Base-by-base conservation (phyloP, 2,329 filamentous ascomycete genomes). In the Orbilia ellipsospora region DNA sequence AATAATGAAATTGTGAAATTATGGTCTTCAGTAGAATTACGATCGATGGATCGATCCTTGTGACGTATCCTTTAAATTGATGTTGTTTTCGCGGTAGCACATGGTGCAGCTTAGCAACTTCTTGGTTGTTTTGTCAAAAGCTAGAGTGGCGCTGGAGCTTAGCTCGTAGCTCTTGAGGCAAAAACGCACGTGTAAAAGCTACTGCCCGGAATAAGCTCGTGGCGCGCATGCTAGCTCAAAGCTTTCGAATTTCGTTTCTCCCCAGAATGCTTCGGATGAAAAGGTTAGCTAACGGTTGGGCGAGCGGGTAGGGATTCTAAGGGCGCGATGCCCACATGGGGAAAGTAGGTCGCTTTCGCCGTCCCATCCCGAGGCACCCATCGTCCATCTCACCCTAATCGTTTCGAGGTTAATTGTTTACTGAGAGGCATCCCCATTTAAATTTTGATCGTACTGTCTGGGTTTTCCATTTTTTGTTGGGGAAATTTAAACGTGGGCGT, bases 381-480 rank as follows among this genome's bases (percentile, higher is more conserved):
- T 23, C 23, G 23, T 23, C 23, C 23, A 23, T 23, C 23, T 23
- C 23, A 42, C 31, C 31, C 31, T 36, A 10, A 36, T 36, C 6
- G 31, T 36, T 36, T 36, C 31, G 31, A 36, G 31, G 31, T 6
- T 36, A 48, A n/a, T 56, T 42, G 54, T 42, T 42, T 26, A 23
- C 40, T 26, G 40, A 8, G 45, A 42, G 6, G 3, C 16, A 12
- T 40, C 26, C 8, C 26, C n/a, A 2, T 40, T 16, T 26, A n/a
- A 15, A 7, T 8, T 26, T 23, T 18, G 12, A 26, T 45, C 12
- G 10, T 45, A 23, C 20, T 10, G 4, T 13, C 12, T 18, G 8
- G 15, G 23, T 44, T 18, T 36, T 15, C 45, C n/a, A 28, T 45
- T 31, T 63, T 70, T 70, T 70, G 66, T 70, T 70, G 66, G 66